These are phyloP conservation scores for Boletus rufocinnamomeus DNA, from an alignment of 768 basidiomycete species.

Conservation along the genomic window DNA sequence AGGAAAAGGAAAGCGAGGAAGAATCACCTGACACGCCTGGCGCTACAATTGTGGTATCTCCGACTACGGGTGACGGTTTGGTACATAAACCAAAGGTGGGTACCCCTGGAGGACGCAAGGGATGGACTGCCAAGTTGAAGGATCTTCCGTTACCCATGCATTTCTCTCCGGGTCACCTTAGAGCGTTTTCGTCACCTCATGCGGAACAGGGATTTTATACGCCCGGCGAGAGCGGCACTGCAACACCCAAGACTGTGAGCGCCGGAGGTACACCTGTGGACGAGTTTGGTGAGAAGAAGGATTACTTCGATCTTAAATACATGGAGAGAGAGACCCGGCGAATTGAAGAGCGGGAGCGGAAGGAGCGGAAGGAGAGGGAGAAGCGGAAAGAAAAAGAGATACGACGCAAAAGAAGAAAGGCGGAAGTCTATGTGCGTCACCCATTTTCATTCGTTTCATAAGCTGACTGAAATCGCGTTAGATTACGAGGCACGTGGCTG, in stretches of 20 bases:
- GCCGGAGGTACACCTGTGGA: slow-evolving; percentile 20
- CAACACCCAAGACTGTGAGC: slow-evolving; percentile 23
- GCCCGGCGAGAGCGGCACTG: slow-evolving; percentile 19
- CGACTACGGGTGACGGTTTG: slow-evolving; percentile 8
- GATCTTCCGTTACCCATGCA: slow-evolving; percentile 40
- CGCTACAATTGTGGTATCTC: slow-evolving; percentile 19
- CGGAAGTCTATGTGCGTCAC: slow-evolving; percentile 69
- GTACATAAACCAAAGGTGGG: neutral
- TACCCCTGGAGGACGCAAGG: slow-evolving; percentile 19
- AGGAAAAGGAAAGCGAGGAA: slow-evolving; percentile 10
- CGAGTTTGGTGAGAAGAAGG: slow-evolving; percentile 25
- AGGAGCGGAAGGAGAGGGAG: slow-evolving; percentile 41
- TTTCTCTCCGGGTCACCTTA: slow-evolving; percentile 17
- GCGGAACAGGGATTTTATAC: slow-evolving; percentile 12
- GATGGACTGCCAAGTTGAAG: slow-evolving; percentile 42
- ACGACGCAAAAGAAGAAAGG: slow-evolving; percentile 63
- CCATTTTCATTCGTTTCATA: neutral
- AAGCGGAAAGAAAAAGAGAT: slow-evolving; percentile 36
- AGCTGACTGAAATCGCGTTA: slow-evolving; percentile 26
- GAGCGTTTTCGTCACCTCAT: slow-evolving; percentile 11
- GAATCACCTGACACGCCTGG: slow-evolving; percentile 21
- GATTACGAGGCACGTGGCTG: slow-evolving; percentile 84
- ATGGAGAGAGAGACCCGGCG: slow-evolving; percentile 29
- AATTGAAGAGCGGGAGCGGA: slow-evolving; percentile 26
- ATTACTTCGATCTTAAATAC: slow-evolving; percentile 35